Percentiles rank a stretch among this genome's conserved stretches.
phyloP scores from a whole-genome alignment of 2,329 filamentous ascomycete species.

The Geosmithia putterillii region DNA sequence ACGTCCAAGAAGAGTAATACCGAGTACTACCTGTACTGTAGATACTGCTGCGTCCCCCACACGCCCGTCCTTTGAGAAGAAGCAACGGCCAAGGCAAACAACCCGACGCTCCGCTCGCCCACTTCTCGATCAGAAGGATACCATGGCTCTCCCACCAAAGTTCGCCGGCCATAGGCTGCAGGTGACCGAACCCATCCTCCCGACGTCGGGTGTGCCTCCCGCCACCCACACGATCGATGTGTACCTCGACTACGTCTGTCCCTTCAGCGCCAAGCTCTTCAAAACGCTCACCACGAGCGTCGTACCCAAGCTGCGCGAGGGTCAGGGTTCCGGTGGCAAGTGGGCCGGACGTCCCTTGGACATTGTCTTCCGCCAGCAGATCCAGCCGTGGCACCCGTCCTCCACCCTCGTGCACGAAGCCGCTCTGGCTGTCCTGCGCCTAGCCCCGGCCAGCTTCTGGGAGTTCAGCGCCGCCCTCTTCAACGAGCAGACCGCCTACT shows the following conservation, averaged over 20 bases:
- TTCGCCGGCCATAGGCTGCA: conserved; percentile 53
- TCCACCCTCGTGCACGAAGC: conserved; percentile 75
- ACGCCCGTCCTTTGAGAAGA: too few species aligned
- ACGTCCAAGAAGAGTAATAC: too few species aligned
- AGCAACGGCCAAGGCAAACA: too few species aligned
- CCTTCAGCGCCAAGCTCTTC: conserved; percentile 59
- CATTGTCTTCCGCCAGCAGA: conserved; percentile 79
- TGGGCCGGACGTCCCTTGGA: conserved; percentile 40
- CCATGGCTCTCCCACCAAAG: conserved; percentile 66
- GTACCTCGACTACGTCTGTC: conserved; percentile 86
- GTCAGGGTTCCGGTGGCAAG: conserved; percentile 42
- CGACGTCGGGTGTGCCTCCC: conserved; percentile 22
- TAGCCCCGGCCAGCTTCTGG: conserved; percentile 66
- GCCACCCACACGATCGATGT: conserved; percentile 49
- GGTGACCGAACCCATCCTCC: conserved; percentile 11
- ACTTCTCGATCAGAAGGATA: too few species aligned
- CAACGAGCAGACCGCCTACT: conserved; percentile 60
- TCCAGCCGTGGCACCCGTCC: conserved; percentile 91
- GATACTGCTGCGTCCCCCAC: too few species aligned
- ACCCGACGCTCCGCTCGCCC: too few species aligned
- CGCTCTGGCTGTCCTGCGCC: conserved; percentile 62
- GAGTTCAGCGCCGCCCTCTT: conserved; percentile 59
- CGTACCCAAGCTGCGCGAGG: conserved; percentile 48
- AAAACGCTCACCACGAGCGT: conserved; percentile 59
- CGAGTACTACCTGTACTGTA: too few species aligned